phyloP scores from a whole-genome alignment of 352 stramenopile genomes.

The Globisporangium camurandrum region DNA sequence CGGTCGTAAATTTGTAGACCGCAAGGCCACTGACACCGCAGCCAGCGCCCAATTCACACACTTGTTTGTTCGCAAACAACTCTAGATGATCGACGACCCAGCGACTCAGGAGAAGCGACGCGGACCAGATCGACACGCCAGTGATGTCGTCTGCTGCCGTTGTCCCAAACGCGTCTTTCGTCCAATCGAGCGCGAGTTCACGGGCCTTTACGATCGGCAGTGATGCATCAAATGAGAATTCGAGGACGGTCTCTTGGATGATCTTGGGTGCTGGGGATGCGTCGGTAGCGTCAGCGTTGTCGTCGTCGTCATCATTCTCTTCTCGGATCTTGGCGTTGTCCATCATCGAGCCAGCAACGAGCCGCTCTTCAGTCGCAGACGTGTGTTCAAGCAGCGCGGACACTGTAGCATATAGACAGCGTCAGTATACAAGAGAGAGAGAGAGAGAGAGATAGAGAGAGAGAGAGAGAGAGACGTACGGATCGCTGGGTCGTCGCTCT shows the following conservation, averaged over 20 bases:
- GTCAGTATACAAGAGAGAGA: no score
- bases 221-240: slow-evolving; percentile 62
- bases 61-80: slow-evolving; percentile 59
- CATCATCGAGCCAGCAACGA: slow-evolving; percentile 67
- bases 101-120: slow-evolving; percentile 73
- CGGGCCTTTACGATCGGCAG: slow-evolving; percentile 59
- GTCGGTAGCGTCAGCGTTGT: slow-evolving; percentile 25
- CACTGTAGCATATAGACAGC: no score
- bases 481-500: slow-evolving; percentile 79
- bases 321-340: slow-evolving; percentile 60
- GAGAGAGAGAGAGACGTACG: slow-evolving; percentile 23
- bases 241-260: slow-evolving; percentile 74
- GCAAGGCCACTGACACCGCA: slow-evolving; percentile 80
- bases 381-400: slow-evolving; percentile 64
- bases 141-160: slow-evolving; percentile 83
- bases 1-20: slow-evolving; percentile 69
- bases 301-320: slow-evolving; percentile 54
- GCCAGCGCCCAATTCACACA: slow-evolving; percentile 78
- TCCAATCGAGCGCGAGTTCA: slow-evolving; percentile 79
- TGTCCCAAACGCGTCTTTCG: slow-evolving; percentile 72
- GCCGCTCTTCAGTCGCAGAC: slow-evolving; percentile 68
- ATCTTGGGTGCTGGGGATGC: slow-evolving; percentile 46
- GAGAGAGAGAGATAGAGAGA: no score
- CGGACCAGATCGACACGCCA: slow-evolving; percentile 85
- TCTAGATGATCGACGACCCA: slow-evolving; percentile 69